Conservation (phyloP, 2,329 filamentous ascomycete species). For the Aspergillus sp. region DNA sequence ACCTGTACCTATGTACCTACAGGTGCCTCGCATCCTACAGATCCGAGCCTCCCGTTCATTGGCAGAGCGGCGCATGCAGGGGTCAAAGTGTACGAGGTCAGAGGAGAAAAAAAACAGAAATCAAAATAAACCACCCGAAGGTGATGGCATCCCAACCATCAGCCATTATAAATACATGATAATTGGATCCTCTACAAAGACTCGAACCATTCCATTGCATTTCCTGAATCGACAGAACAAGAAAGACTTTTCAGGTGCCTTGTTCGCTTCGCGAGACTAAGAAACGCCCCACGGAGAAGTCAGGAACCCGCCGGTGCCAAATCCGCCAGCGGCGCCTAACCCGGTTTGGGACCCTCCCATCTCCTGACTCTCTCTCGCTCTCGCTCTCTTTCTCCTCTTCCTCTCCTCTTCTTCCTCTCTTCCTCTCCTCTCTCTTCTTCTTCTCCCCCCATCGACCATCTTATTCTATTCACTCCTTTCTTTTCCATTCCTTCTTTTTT, state of each 20-base stretch:
- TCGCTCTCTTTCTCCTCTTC: conserved; percentile 14
- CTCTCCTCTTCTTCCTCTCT: conserved; percentile 14
- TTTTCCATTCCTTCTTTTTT: conserved; percentile 30
- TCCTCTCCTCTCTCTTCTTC: conserved; percentile 14
- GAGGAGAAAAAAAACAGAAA: too few relatives aligned
- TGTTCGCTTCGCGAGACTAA: background rate
- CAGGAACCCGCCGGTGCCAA: conserved; percentile 17
- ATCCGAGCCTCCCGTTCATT: background rate
- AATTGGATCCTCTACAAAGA: too few relatives aligned
- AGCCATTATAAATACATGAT: too few relatives aligned
- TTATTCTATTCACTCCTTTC: conserved; percentile 22
- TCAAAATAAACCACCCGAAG: too few relatives aligned
- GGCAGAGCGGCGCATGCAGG: background rate
- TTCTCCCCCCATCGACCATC: conserved; percentile 22
- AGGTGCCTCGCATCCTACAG: background rate
- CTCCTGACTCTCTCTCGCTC: conserved; percentile 15
- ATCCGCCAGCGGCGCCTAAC: conserved; percentile 12
- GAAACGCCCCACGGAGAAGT: conserved; percentile 14
- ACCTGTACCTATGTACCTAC: background rate
- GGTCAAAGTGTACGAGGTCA: background rate
- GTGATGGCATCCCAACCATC: background rate
- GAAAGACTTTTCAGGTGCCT: background rate
- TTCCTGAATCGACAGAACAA: too few relatives aligned
- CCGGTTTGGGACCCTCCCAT: conserved; percentile 15
- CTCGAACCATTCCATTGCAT: too few relatives aligned